Percentiles rank a stretch among this genome's conserved stretches.
phyloP scores from a whole-genome alignment of 441 rosid genomes.

The Sinapis alba region DNA sequence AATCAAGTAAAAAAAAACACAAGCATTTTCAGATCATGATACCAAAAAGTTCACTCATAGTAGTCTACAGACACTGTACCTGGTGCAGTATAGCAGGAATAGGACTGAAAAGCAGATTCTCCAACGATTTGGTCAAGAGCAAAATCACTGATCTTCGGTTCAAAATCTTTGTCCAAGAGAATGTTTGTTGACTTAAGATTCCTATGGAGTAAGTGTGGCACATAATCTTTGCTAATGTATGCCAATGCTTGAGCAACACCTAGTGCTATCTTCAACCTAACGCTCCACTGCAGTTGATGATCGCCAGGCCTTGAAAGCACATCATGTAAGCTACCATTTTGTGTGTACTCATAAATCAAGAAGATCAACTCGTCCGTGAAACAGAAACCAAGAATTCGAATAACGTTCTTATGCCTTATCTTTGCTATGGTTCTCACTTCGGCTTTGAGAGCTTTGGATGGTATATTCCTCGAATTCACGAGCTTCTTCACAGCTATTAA shows the following conservation, averaged over 20 bases:
- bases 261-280: conserved; percentile 58
- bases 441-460: conserved; percentile 56
- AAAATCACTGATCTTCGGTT: conserved; percentile 64
- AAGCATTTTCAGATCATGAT: conserved; percentile 5
- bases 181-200: conserved; percentile 61
- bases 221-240: conserved; percentile 62
- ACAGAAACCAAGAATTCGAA: conserved; percentile 65
- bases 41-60: background rate
- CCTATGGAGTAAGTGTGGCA: conserved; percentile 65
- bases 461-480: conserved; percentile 47
- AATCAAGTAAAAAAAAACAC: conserved; percentile 22
- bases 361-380: conserved; percentile 59
- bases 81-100: conserved; percentile 75
- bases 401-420: conserved; percentile 62
- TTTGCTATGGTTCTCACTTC: conserved; percentile 68
- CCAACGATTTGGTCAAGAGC: conserved; percentile 79
- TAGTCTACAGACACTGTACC: conserved; percentile 46
- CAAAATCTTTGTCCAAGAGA: conserved; percentile 55
- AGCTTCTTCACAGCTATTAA: conserved; percentile 61
- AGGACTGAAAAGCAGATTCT: conserved; percentile 73
- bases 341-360: conserved; percentile 57
- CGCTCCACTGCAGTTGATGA: conserved; percentile 54
- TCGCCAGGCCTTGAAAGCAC: conserved; percentile 42
- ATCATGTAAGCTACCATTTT: conserved; percentile 66
- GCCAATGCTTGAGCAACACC: conserved; percentile 68